Evolutionary conservation across 495 filamentous ascomycete species (phyloP).

Genomic region (Xylona heveae): DNA sequence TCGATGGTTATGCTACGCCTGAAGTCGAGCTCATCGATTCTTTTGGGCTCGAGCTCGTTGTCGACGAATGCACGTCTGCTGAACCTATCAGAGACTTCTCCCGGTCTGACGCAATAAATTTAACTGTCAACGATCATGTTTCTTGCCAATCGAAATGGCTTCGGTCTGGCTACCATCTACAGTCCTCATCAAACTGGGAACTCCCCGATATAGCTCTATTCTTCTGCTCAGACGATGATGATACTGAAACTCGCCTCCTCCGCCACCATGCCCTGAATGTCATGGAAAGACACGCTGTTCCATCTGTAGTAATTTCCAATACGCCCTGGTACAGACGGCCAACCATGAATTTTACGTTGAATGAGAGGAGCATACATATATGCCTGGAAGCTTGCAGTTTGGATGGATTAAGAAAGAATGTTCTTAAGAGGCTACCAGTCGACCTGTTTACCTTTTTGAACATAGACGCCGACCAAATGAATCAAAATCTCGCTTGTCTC

Average conservation of each 20-base stretch:
- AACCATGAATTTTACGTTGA: constrained; percentile 24
- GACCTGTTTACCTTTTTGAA: constrained; percentile 52
- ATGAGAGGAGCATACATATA: constrained; percentile 38
- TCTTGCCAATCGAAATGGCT: not conserved
- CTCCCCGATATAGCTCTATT: constrained; percentile 52
- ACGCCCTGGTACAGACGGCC: constrained; percentile 21
- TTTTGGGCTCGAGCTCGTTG: constrained; percentile 42
- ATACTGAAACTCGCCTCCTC: constrained; percentile 22
- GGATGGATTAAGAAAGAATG: constrained; percentile 23
- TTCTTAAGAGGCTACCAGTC: constrained; percentile 42
- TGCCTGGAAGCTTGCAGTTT: constrained; percentile 37
- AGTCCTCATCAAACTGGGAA: constrained; percentile 31
- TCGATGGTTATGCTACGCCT: constrained; percentile 37
- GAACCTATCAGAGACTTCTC: constrained; percentile 19
- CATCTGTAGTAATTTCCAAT: constrained; percentile 46
- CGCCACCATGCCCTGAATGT: constrained; percentile 34
- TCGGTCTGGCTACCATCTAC: constrained; percentile 20
- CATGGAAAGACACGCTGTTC: constrained; percentile 41
- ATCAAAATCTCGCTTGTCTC: constrained; percentile 49
- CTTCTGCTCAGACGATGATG: constrained; percentile 37
- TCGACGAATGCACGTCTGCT: constrained; percentile 47
- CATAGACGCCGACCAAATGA: constrained; percentile 52
- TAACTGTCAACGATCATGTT: constrained; percentile 35
- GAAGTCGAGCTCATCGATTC: constrained; percentile 58
- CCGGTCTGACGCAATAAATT: constrained; percentile 23